Base-by-base conservation (phyloP, 2,329 filamentous ascomycete species). In the Ophiocordyceps unilateralis region DNA sequence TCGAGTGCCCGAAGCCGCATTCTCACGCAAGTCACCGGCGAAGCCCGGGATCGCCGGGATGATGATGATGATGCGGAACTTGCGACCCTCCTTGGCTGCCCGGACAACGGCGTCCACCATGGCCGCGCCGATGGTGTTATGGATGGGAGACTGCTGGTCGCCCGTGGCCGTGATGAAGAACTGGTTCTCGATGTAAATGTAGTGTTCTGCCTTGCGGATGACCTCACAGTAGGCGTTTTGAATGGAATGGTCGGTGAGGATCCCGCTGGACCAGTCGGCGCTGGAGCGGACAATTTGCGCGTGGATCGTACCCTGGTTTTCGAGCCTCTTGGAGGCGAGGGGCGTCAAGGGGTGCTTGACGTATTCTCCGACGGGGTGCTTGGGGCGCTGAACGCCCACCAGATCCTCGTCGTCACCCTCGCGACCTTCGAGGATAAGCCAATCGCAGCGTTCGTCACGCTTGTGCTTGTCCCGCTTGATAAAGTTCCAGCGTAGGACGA, bases 401-500 rank as follows among this genome's bases (percentile, higher is more conserved):
- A 96, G 68, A 55, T 93, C 85, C 55, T 95, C 87, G 49, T 93
- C 74, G 0, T 83, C 72, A 8, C 77, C 82, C 44, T 81, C 73
- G 14, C 84, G 76, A 7, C 83, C 86, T 45, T 84, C 78, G 46
- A 96, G 62, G 46, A 77, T 70, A 6, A 96, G 67, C 87, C 88
- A 96, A 55, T 93, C 84, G 50, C 85, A 93, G 32, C 77, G 68
- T 0, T 77, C 67, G 50, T 89, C 83, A 5, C 88, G 81, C 67
- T 96, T 96, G 66, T 96, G 95, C 66, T 96, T 96, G 69, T 96
- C 89, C 30, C 89, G 78, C 64, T 96, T 96, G 63, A 89, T 72
- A 54, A 94, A 94, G 56, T 98, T 96, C 91, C 89, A 96, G 28
- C 91, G 77, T 39, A 95, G 65, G 9, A 93, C 78, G 52, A 96